Evolutionary conservation across 2,329 filamentous ascomycete species (phyloP).

Genomic region (Cercospora citrullina): DNA sequence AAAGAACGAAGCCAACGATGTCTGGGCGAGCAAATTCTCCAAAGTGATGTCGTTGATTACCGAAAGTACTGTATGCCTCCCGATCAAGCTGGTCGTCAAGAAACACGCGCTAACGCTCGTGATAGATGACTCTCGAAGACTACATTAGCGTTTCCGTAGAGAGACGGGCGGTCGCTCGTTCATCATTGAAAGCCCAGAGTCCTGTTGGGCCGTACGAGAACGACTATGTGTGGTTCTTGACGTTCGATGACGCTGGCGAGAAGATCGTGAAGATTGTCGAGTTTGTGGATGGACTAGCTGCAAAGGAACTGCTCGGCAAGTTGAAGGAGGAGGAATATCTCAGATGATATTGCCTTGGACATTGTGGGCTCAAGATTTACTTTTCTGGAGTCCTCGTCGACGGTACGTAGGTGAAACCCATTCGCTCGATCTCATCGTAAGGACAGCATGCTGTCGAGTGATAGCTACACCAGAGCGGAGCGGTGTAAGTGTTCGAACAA

Average conservation of each 20-base stretch:
- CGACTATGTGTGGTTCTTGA: conserved; percentile 31
- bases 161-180: conserved; percentile 18
- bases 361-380: not conserved
- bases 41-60: conserved; percentile 19
- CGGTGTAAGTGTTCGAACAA: not conserved
- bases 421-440: not conserved
- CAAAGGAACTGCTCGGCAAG: not conserved
- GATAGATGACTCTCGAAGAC: conserved; percentile 30
- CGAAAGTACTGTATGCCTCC: conserved; percentile 13
- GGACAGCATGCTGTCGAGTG: too few relatives aligned
- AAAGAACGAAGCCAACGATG: conserved; percentile 15
- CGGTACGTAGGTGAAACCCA: not conserved
- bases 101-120: not conserved
- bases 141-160: conserved; percentile 21
- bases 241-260: conserved; percentile 22
- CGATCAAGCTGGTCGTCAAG: not conserved
- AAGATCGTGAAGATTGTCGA: conserved; percentile 26
- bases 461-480: too few relatives aligned
- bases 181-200: conserved; percentile 19
- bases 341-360: not conserved
- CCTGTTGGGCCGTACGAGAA: conserved; percentile 26
- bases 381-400: not conserved
- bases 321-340: not conserved
- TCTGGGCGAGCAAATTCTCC: conserved; percentile 23
- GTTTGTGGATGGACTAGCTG: conserved; percentile 20